Evolutionary conservation across 2,329 filamentous ascomycete species (phyloP).

Genomic region (Colletotrichum liriopes): DNA sequence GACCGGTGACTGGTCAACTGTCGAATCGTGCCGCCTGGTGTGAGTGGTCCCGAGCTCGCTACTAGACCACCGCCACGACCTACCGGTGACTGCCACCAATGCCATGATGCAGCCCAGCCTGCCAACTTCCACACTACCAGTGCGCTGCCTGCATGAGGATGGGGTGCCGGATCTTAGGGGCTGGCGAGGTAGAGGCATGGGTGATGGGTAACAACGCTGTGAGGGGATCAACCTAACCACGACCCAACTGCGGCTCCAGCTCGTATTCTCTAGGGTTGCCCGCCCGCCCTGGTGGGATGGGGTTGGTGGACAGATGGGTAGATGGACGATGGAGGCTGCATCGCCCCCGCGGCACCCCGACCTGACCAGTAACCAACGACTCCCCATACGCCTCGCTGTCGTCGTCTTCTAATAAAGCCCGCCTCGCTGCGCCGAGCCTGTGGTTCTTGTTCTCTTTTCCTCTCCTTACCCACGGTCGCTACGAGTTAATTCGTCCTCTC

Average conservation of each 20-base stretch:
- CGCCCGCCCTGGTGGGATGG: neutral
- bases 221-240: slow-evolving; percentile 14
- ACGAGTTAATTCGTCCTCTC: slow-evolving; percentile 35
- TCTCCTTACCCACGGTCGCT: slow-evolving; percentile 23
- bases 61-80: neutral
- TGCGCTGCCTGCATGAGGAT: slow-evolving; percentile 9
- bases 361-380: neutral
- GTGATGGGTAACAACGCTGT: neutral
- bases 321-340: slow-evolving; percentile 11
- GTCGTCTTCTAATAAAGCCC: slow-evolving; percentile 18
- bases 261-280: slow-evolving; percentile 21
- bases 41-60: slow-evolving; percentile 15
- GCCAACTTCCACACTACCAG: slow-evolving; percentile 6
- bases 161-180: slow-evolving; percentile 1
- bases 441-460: neutral
- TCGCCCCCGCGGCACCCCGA: slow-evolving; percentile 3
- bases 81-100: slow-evolving; percentile 1
- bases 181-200: slow-evolving; percentile 1
- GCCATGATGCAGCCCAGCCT: slow-evolving; percentile 19
- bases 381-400: neutral
- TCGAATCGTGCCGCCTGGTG: slow-evolving; percentile 2
- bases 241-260: slow-evolving; percentile 21
- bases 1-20: slow-evolving; percentile 16
- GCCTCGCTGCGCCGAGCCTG: neutral
- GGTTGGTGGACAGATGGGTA: slow-evolving; percentile 47